Evolutionary conservation across 805 yeast species (phyloP).

Genomic region (Ogataea nonfermentans): DNA sequence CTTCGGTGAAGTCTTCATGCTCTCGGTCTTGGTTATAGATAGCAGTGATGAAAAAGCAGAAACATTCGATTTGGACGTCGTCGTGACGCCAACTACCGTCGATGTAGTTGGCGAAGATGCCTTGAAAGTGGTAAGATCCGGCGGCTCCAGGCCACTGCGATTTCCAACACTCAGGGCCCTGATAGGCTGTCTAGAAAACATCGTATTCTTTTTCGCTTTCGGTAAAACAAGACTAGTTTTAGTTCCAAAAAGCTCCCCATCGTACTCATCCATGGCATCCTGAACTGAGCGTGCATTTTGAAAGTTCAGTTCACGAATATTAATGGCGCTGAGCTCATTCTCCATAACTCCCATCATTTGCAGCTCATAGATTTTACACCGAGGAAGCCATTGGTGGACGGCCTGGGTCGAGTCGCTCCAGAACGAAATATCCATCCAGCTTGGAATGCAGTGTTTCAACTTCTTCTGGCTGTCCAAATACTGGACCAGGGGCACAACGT

Average conservation of each 20-base stretch:
- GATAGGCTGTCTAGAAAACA: slow-evolving; percentile 1
- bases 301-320: slow-evolving; percentile 56
- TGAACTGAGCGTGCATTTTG: slow-evolving; percentile 40
- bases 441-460: slow-evolving; percentile 77
- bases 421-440: slow-evolving; percentile 93
- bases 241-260: slow-evolving; percentile 49
- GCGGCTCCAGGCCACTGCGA: slow-evolving; percentile 22
- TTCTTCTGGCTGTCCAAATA: slow-evolving; percentile 52
- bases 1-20: slow-evolving; percentile 20
- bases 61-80: slow-evolving; percentile 35
- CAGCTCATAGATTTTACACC: slow-evolving; percentile 89
- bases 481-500: slow-evolving; percentile 85
- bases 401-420: slow-evolving; percentile 61
- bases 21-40: slow-evolving; percentile 32
- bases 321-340: slow-evolving; percentile 71
- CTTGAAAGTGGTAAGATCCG: slow-evolving; percentile 21
- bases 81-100: slow-evolving; percentile 36
- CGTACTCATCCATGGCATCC: slow-evolving; percentile 69
- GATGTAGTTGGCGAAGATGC: slow-evolving; percentile 35
- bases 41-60: slow-evolving; percentile 41
- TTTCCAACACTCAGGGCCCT: slow-evolving; percentile 9
- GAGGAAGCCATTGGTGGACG: slow-evolving; percentile 78
- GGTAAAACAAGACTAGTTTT: not conserved
- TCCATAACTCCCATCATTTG: slow-evolving; percentile 99
- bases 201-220: not conserved